Evolutionary conservation across 768 basidiomycete genomes (phyloP), one percentile per base, ranked within the genome.

Genomic region (Tricholoma matsutake): DNA sequence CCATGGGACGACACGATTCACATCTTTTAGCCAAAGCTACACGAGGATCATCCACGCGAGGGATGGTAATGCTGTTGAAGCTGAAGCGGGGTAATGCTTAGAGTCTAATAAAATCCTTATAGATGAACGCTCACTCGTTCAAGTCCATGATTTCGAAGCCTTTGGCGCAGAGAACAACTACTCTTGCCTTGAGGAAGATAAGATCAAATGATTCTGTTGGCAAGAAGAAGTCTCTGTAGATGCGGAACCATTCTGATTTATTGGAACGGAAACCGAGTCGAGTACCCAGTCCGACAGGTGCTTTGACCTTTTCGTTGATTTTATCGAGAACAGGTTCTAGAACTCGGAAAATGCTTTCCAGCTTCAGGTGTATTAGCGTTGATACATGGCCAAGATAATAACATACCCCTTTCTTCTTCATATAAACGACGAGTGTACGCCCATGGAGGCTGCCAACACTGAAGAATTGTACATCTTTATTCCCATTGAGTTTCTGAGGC

Each of bases 121-220:
- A 47, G 9, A 4, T 29, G 54, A 45, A 7, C 22, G 72, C 91
- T 49, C 77, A 96, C 92, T 96, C 92, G 22, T 87, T 86, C 43
- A 98, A 82, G 67, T 98, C 94, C 91, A 98, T 98, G 67, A 98
- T 96, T 73, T 98, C 96, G 67, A 98, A 98, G 41, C 96, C 95
- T 69, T 92, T 93, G 0, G 91, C 87, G 66, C 96, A 96, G 29
- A 97, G 82, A 59, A 99, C 91, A 3, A 92, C 95, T 63, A 99
- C 91, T 75, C 91, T 92, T 8, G 91, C 91, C 71, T 96, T 95
- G 59, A 98, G 78, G 82, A 98, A 98, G 63, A 94, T 87, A 45
- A 98, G 79, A 69, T 94, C 91, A 64, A 86, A 93, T 0, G 95
- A 89, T 70, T 97, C 94, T 0, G 91, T 94, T 1, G 92, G 94